Conservation (phyloP, 495 filamentous ascomycete genomes). For the Podospora fimiseda region DNA sequence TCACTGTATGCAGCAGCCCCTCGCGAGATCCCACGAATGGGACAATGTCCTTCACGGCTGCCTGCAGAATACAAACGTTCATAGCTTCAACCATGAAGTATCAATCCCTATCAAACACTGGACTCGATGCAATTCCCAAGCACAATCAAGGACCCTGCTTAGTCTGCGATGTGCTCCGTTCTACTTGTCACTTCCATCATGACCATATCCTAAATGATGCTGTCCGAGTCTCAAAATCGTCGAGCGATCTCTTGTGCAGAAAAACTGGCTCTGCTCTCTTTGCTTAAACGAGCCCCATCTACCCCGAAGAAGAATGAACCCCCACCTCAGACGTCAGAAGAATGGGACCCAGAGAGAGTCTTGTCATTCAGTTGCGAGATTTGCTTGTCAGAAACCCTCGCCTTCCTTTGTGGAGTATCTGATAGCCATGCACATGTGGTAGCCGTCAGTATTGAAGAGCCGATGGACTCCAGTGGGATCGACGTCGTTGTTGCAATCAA, state of each 20-base stretch:
- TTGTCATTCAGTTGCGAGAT: constrained; percentile 32
- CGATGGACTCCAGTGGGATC: constrained; percentile 8
- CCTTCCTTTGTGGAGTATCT: constrained; percentile 32
- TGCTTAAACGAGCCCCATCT: constrained; percentile 7
- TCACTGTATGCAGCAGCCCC: constrained; percentile 10
- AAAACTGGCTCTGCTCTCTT: constrained; percentile 25
- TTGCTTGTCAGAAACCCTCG: constrained; percentile 26
- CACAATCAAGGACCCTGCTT: too few relatives aligned
- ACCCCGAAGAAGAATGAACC: constrained; percentile 10
- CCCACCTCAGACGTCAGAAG: not conserved
- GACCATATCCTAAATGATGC: not conserved
- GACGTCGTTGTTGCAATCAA: constrained; percentile 37
- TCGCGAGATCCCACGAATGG: constrained; percentile 2
- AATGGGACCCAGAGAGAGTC: not conserved
- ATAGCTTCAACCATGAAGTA: not conserved
- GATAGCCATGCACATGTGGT: constrained; percentile 30
- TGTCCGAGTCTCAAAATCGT: not conserved
- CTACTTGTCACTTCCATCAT: not conserved
- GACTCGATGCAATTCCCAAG: not conserved
- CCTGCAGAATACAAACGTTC: constrained; percentile 1
- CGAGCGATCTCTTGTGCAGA: constrained; percentile 7
- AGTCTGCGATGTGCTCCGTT: too few relatives aligned
- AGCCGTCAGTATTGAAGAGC: constrained; percentile 36
- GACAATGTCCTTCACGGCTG: not conserved
- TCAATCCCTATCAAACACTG: not conserved